Evolutionary conservation across 2,329 filamentous ascomycete species (phyloP).

Genomic region (Ophiocordyceps camponoti-leonardi): DNA sequence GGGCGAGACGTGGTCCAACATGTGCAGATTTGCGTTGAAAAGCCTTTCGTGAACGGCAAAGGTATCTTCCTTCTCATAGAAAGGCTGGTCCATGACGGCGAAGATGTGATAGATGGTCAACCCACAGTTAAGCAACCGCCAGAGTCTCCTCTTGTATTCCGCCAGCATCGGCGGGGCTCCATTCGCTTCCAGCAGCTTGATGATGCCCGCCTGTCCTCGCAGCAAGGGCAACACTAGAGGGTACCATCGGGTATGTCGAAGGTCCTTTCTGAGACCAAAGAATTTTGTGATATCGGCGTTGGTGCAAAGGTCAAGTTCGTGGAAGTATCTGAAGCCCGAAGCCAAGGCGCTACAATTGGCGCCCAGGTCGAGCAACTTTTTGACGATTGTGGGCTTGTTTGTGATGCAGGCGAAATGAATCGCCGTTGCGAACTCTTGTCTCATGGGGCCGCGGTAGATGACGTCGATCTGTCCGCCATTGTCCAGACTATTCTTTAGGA

Average conservation of each 20-base stretch:
- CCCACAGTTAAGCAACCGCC: neutral
- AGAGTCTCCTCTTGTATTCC: neutral
- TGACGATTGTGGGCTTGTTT: neutral
- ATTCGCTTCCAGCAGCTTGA: neutral
- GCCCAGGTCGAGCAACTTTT: neutral
- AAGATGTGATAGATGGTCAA: neutral
- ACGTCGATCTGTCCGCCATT: no score
- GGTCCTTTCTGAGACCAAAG: no score
- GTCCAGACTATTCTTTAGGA: no score
- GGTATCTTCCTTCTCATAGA: neutral
- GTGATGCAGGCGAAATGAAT: neutral
- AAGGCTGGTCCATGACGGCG: neutral
- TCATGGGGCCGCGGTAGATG: neutral
- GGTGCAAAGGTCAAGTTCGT: neutral
- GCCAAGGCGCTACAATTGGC: neutral
- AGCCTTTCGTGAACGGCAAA: neutral
- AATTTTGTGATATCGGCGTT: no score
- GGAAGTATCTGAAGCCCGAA: neutral
- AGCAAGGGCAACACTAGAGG: conserved; percentile 1
- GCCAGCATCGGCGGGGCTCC: neutral
- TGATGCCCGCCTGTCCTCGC: neutral
- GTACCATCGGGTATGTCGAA: neutral
- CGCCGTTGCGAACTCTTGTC: neutral
- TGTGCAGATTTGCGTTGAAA: neutral
- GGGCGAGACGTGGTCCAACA: neutral